A percentile compares a stretch with the other conserved stretches of the same genome.
These are phyloP conservation scores for Lathyrus tuberosus DNA, from an alignment of 306 rosid species.

Conservation along the genomic window DNA sequence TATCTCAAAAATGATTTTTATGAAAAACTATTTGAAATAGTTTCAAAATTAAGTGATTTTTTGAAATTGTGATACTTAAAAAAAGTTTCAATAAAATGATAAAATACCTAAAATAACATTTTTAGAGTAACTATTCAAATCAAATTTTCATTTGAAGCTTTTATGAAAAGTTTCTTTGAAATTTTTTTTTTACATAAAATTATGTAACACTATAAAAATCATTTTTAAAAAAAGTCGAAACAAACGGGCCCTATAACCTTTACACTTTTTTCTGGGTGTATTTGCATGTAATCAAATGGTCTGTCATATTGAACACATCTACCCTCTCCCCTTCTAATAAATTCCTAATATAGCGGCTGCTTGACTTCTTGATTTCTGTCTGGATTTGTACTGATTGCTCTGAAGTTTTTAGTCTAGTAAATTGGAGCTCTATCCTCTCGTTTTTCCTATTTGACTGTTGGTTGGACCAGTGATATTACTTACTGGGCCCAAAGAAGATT, in stretches of 20 bases:
- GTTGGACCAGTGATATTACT: not conserved
- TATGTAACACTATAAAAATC: too few relatives aligned
- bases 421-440: slow-evolving; percentile 18
- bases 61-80: too few relatives aligned
- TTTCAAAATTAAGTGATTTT: too few relatives aligned
- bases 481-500: not conserved
- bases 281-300: slow-evolving; percentile 6
- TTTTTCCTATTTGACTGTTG: not conserved
- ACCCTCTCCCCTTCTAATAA: not conserved
- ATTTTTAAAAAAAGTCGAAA: too few relatives aligned
- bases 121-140: too few relatives aligned
- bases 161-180: too few relatives aligned
- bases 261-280: slow-evolving; percentile 1
- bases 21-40: too few relatives aligned
- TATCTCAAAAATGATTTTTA: too few relatives aligned
- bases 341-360: not conserved
- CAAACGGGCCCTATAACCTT: not conserved
- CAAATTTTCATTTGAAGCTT: too few relatives aligned
- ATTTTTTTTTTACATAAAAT: too few relatives aligned
- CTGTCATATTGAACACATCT: not conserved
- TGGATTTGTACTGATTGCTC: not conserved
- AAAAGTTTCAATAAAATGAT: too few relatives aligned
- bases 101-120: too few relatives aligned
- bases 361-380: not conserved
- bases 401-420: slow-evolving; percentile 7